These are phyloP conservation scores for Paspalum notatum DNA, from an alignment of 176 grass and related monocot species.

Conservation along the genomic window DNA sequence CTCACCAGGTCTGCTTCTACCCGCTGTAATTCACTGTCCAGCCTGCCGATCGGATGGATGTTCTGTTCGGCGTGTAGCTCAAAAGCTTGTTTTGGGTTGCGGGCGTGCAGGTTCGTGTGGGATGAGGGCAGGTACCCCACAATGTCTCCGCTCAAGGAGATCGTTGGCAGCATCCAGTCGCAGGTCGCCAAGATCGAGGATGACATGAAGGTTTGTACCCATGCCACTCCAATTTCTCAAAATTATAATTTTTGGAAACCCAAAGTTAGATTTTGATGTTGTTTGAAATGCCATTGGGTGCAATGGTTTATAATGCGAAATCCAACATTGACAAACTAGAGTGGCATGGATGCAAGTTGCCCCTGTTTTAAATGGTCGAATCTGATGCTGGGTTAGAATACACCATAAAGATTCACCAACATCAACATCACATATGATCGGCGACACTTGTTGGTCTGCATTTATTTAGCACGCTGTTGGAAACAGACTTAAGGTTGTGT, in stretches of 20 bases:
- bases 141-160: constrained; percentile 88
- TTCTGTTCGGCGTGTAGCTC: not conserved
- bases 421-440: not conserved
- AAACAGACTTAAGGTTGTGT: not conserved
- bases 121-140: constrained; percentile 92
- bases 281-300: no score
- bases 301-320: no score
- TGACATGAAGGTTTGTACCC: constrained; percentile 82
- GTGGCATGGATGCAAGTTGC: no score
- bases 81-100: not conserved
- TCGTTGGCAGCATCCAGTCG: constrained; percentile 67
- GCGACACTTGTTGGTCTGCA: no score
- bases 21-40: not conserved
- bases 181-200: constrained; percentile 98
- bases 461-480: not conserved
- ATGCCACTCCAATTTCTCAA: no score
- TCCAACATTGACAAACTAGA: no score
- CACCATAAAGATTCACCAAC: not conserved
- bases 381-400: not conserved
- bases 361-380: not conserved
- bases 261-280: no score
- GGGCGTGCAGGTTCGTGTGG: constrained; percentile 77
- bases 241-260: no score
- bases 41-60: not conserved
- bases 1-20: constrained; percentile 53